phyloP scores from a whole-genome alignment of 2,329 filamentous ascomycete species.

The Metarhizium sp. region DNA sequence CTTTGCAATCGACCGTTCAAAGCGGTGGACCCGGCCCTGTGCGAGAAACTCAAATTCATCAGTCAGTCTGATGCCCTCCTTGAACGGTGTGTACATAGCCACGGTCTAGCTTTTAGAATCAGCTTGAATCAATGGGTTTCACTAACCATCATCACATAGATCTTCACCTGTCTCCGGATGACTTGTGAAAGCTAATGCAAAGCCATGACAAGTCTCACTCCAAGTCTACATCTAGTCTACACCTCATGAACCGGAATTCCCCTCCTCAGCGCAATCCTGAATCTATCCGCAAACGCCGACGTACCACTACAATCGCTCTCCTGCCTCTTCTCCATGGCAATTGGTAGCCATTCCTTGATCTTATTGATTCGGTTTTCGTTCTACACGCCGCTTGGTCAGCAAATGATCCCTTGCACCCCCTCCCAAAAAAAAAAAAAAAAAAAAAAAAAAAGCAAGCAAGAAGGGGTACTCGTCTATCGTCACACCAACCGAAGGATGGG shows the following conservation, averaged over 20 bases:
- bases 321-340: conserved; percentile 43
- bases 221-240: neutral
- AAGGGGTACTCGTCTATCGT: neutral
- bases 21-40: no score
- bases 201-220: no score
- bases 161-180: no score
- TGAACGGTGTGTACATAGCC: no score
- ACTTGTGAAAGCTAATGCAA: no score
- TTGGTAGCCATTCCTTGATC: conserved; percentile 53
- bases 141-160: no score
- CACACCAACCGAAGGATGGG: conserved; percentile 60
- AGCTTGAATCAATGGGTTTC: no score
- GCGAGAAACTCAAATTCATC: no score
- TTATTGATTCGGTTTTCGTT: conserved; percentile 55
- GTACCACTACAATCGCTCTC: conserved; percentile 46
- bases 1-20: no score
- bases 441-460: neutral
- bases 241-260: conserved; percentile 13
- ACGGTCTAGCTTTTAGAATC: no score
- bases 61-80: no score
- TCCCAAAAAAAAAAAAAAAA: neutral
- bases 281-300: conserved; percentile 41
- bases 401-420: neutral
- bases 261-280: conserved; percentile 36
- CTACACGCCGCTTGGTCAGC: conserved; percentile 17